Evolutionary conservation across 169 alveolate species (phyloP), one percentile per base, ranked within the genome.

Genomic region (Plasmodium falciparum): DNA sequence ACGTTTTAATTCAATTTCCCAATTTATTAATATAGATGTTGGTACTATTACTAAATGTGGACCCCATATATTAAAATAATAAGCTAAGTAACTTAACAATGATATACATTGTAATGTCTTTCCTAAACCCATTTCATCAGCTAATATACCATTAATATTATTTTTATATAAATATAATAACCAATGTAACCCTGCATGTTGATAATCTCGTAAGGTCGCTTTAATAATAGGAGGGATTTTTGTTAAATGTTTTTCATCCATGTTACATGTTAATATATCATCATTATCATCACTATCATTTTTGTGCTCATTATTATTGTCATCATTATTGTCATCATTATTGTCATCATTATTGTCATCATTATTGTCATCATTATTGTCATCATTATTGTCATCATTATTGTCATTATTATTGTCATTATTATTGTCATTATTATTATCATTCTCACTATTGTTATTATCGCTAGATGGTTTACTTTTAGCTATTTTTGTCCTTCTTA

Each of bases 81-180:
- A 96, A 1, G 99, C 99, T 83, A 99, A 92, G 85, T 98, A 97
- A n/a, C 99, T 99, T 70, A 99, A 91, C 49, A 99, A 94, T 0
- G 99, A 97, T 7, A 99, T 99, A 11, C 99, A 98, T 93, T 98
- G 99, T 49, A 99, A 97, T 11, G 99, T 99, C 90, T 99, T 99
- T 17, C 99, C 99, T 73, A 99, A 95, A 20, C 99, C 99, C 99
- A 99, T 98, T 94, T 99, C 99, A 96, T 99, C 99, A 11, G 99
- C 99, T 71, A 99, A 94, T 17, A 99, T 98, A 67, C 99, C 99
- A 95, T 98, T 98, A 69, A 98, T 94, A 39, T 97, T 96, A 89
- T 97, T 97, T 59, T 97, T 96, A 93, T 98, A 98, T 52, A 99
- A 93, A 17, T 98, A 96, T n/a, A 96, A 99, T 74, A 99, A 90